Conservation (phyloP, 768 basidiomycete species). For the Lactifluus volemus region DNA sequence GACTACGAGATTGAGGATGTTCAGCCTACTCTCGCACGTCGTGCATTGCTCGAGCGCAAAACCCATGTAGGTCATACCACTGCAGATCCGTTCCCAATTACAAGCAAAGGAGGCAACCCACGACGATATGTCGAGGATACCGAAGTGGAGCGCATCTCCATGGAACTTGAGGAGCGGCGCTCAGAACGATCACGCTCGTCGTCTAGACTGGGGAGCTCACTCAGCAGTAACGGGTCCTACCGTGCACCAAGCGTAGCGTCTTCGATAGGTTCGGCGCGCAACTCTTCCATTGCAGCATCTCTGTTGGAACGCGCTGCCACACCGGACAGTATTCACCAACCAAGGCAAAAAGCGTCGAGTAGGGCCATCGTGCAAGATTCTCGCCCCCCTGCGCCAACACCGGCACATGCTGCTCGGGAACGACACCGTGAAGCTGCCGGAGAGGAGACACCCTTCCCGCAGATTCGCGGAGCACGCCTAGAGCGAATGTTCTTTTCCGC, state of each 20-base stretch:
- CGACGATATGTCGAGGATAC: slow-evolving; percentile 44
- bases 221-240: slow-evolving; percentile 10
- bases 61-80: slow-evolving; percentile 49
- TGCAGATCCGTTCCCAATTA: slow-evolving; percentile 32
- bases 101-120: slow-evolving; percentile 16
- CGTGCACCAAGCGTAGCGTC: slow-evolving; percentile 17
- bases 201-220: slow-evolving; percentile 13
- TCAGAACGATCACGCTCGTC: slow-evolving; percentile 34
- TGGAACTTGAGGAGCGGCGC: slow-evolving; percentile 59
- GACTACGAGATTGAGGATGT: slow-evolving; percentile 11
- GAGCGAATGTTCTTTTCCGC: slow-evolving; percentile 78
- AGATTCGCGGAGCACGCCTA: slow-evolving; percentile 68
- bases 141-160: slow-evolving; percentile 54
- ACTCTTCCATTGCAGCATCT: not conserved
- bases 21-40: slow-evolving; percentile 11
- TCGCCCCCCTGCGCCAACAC: slow-evolving; percentile 14
- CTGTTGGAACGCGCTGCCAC: not conserved
- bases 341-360: not conserved
- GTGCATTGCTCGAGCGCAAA: slow-evolving; percentile 32
- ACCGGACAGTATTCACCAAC: not conserved
- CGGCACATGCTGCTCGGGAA: slow-evolving; percentile 4
- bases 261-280: slow-evolving; percentile 2
- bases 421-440: slow-evolving; percentile 20
- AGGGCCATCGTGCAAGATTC: not conserved
- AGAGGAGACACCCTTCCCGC: slow-evolving; percentile 58